Evolutionary conservation across 176 grass and related monocot genomes (phyloP), one percentile per base, ranked within the genome.

Genomic region (Avena eriantha): DNA sequence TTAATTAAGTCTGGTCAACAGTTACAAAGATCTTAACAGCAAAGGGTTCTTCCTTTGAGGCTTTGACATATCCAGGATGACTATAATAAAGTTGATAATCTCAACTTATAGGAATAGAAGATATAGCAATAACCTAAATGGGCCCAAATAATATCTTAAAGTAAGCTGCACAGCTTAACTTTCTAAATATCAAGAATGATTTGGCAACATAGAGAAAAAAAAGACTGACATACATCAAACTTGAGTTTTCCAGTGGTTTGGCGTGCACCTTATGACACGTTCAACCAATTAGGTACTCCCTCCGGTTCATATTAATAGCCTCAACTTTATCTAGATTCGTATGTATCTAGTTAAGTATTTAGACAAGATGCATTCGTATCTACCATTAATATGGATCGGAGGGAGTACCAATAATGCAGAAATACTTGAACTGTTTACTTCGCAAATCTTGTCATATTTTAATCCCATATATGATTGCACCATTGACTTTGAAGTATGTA

Each of bases 51-150:
- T 56, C 16, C 5, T 56, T 56, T 56, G 5, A 56, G 17, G 17
- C 53, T 56, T 56, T 7, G 17, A 56, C 17, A 56, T 56, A 17
- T 7, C 53, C 5, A 55, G 53, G 17, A 53, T 53, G 65, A 36
- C 33, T 6, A 29, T 29, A 29, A 68, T 18, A 17, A 67, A 72
- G 39, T 4, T 50, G 67, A 86, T 24, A 61, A 50, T 22, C 7
- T 61, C 34, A 70, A 61, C 31, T 49, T 48, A 16, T 15, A 76
- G 45, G 3, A 81, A 66, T 17, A 43, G 34, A 48, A 34, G 49
- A 79, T 70, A 58, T 8, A 48, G 15, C 31, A 19, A 33, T 51
- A 50, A 77, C 16, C 61, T 22, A 76, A 80, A 48, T 80, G 39
- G 2, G 7, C 10, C 10, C 7, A 34, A 66, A 10, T 11, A 41